These are phyloP conservation scores for Annulohypoxylon maeteangense DNA, from an alignment of 495 filamentous ascomycete genomes.

Conservation along the genomic window DNA sequence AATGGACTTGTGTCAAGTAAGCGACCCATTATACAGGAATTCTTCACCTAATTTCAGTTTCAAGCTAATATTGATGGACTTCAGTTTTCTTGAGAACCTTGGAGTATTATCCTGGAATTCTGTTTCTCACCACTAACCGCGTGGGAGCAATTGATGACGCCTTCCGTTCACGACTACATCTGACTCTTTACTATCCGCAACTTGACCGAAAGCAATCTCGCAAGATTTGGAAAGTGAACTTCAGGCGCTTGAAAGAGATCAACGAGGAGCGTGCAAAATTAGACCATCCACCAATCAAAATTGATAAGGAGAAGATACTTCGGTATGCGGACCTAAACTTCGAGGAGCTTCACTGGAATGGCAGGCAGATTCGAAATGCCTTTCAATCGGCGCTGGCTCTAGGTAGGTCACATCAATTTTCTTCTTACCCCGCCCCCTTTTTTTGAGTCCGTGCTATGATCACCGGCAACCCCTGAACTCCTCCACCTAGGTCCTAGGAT, in stretches of 20 bases:
- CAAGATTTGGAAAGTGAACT: constrained; percentile 15
- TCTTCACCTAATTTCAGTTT: not conserved
- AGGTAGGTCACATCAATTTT: not conserved
- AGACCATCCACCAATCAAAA: not conserved
- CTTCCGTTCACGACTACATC: constrained; percentile 64
- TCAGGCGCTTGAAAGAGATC: constrained; percentile 9
- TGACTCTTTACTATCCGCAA: constrained; percentile 41
- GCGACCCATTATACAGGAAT: not conserved
- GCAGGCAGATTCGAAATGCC: constrained; percentile 59
- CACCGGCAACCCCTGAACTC: no score
- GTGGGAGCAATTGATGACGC: constrained; percentile 65
- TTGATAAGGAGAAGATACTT: constrained; percentile 29
- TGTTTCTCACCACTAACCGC: constrained; percentile 68
- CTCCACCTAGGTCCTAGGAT: no score
- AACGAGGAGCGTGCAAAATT: constrained; percentile 8
- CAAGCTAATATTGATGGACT: not conserved
- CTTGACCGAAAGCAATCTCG: not conserved
- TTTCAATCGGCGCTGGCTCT: constrained; percentile 57
- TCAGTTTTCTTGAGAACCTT: constrained; percentile 62
- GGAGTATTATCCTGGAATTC: constrained; percentile 68
- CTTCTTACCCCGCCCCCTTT: not conserved
- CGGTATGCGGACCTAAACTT: constrained; percentile 29
- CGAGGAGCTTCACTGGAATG: constrained; percentile 52
- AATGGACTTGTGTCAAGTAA: constrained; percentile 47
- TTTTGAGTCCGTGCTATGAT: no score